Evolutionary conservation across 202 grass and related monocot species (phyloP).

Genomic region (Eragrostis tef): DNA sequence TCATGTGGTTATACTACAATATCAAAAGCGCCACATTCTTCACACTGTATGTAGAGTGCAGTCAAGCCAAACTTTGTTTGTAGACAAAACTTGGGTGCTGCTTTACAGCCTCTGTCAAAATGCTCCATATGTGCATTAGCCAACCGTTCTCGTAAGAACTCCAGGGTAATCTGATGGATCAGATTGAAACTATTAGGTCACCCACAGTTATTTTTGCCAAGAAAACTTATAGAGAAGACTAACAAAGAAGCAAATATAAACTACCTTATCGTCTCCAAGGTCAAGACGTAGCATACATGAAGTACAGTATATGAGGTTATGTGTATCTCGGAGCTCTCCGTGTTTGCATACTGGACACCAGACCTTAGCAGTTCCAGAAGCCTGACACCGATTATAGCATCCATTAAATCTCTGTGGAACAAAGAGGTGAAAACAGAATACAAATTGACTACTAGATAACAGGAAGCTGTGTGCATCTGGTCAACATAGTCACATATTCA

Average conservation of each 20-base stretch:
- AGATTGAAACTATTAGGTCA: constrained; percentile 44
- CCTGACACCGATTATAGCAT: constrained; percentile 49
- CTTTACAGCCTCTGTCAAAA: constrained; percentile 88
- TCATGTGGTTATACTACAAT: constrained; percentile 67
- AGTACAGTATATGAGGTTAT: constrained; percentile 81
- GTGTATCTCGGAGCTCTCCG: constrained; percentile 68
- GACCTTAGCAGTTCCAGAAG: constrained; percentile 53
- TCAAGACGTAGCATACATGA: constrained; percentile 71
- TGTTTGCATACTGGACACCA: constrained; percentile 93
- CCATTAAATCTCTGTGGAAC: constrained; percentile 30
- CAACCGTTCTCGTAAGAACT: constrained; percentile 67
- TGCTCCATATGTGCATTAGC: constrained; percentile 72
- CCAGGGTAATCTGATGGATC: constrained; percentile 63
- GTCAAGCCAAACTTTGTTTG: constrained; percentile 74
- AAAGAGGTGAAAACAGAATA: neutral
- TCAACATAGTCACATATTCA: constrained; percentile 24
- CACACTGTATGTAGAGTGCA: constrained; percentile 81
- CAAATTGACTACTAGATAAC: neutral
- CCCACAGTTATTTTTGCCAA: neutral
- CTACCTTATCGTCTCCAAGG: constrained; percentile 79
- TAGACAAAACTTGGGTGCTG: constrained; percentile 71
- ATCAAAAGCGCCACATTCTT: constrained; percentile 74
- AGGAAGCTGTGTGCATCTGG: neutral
- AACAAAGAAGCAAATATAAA: constrained; percentile 30
- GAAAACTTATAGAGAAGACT: constrained; percentile 12